Base-by-base conservation (phyloP, 495 filamentous ascomycete genomes). In the Gamarada debralockiae region DNA sequence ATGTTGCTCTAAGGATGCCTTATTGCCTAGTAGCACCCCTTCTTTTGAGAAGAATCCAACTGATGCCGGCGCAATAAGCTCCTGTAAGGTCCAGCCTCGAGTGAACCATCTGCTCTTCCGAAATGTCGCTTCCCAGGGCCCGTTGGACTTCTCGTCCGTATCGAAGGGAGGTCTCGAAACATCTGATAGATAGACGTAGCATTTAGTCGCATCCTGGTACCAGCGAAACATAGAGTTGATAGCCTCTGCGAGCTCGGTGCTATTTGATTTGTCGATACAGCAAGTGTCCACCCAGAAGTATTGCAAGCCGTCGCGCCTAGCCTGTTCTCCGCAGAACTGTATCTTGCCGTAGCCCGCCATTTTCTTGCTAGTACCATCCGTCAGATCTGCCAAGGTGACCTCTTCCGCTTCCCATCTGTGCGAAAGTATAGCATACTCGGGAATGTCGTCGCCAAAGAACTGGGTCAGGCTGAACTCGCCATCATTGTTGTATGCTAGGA, bases 401-500 rank as follows among this genome's bases (percentile, higher is more conserved):
- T n/a, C n/a, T n/a, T n/a, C n/a, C n/a, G n/a, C n/a, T n/a, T n/a
- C 27, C 46, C 27, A 49, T 49, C 23, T 49, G 18, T 49, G 27
- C 46, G 46, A 49, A 37, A 49, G 27, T 49, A 49, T 49, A 49
- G 27, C 27, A 49, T 49, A 49, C 27, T 49, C 36, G 27, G 46
- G 27, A 7, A 49, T 49, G 20, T 49, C 27, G 46, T 18, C 36
- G 23, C 36, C 46, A 49, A 49, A 33, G 46, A 49, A 49, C 46
- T 49, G 23, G 46, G 27, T 49, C 46, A 49, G 46, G 27, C 46
- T 49, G 46, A 49, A 49, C 40, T 37, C 46, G 27, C 27, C 27
- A 33, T 36, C 27, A 20, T 46, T 46, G 21, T 46, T 46, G n/a
- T n/a, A n/a, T n/a, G n/a, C n/a, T n/a, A n/a, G n/a, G n/a, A n/a